These are phyloP conservation scores for Copromyces sp. DNA, from an alignment of 495 filamentous ascomycete species.

Conservation along the genomic window DNA sequence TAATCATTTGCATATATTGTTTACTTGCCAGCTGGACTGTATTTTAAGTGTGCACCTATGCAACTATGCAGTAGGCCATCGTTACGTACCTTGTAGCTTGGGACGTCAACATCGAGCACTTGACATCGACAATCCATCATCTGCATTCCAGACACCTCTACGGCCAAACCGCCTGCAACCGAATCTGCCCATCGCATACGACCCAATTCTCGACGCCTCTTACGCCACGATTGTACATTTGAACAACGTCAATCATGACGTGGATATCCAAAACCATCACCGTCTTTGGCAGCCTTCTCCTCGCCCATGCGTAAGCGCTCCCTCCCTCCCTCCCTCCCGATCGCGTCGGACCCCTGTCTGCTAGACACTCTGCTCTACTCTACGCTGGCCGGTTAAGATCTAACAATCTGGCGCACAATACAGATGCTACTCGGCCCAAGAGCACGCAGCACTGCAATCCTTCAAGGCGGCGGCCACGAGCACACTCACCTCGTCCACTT, in stretches of 20 bases:
- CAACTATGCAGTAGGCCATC: neutral
- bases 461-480: conserved; percentile 41
- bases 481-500: conserved; percentile 30
- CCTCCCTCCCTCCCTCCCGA: neutral
- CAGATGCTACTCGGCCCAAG: conserved; percentile 80
- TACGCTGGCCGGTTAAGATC: neutral
- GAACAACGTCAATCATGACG: conserved; percentile 39
- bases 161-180: neutral
- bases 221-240: neutral
- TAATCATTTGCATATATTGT: neutral
- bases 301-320: conserved; percentile 59
- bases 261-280: conserved; percentile 56
- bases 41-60: neutral
- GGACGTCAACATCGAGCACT: neutral
- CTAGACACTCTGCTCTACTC: neutral
- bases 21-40: neutral
- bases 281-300: conserved; percentile 52
- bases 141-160: neutral
- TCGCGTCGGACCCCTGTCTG: neutral
- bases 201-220: neutral
- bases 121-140: neutral
- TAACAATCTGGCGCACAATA: neutral
- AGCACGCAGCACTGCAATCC: conserved; percentile 63
- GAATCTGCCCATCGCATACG: neutral
- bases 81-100: neutral